Evolutionary conservation across 1,284 basidiomycete genomes (phyloP).

Genomic region (Puccinia novopanici): DNA sequence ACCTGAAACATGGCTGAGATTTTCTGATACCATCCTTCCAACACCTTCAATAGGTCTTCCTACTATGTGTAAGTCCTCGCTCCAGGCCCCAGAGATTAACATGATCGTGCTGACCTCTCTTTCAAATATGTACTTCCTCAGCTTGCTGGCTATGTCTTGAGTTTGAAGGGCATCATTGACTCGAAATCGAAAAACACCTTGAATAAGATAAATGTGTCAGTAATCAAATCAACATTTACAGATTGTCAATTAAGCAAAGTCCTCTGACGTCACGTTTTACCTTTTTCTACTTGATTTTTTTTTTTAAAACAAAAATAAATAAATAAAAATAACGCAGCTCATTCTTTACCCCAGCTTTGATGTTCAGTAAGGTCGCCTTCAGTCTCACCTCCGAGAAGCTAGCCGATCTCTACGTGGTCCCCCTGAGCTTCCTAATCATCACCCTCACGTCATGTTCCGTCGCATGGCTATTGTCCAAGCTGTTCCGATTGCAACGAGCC

Average conservation of each 20-base stretch:
- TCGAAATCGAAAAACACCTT: slow-evolving; percentile 58
- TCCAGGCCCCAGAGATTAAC: neutral
- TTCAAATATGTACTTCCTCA: neutral
- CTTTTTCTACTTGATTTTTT: neutral
- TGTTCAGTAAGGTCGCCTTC: slow-evolving; percentile 62
- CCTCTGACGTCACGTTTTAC: no score
- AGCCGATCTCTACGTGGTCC: slow-evolving; percentile 59
- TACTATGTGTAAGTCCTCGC: slow-evolving; percentile 39
- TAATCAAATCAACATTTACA: no score
- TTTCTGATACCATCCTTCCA: neutral
- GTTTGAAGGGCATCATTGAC: slow-evolving; percentile 60
- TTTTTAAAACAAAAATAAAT: no score
- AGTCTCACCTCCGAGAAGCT: slow-evolving; percentile 60
- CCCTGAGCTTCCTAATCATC: slow-evolving; percentile 60
- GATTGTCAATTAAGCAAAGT: no score
- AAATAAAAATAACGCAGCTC: slow-evolving; percentile 52
- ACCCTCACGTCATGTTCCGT: slow-evolving; percentile 58
- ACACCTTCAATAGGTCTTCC: slow-evolving; percentile 36
- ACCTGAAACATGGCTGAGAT: neutral
- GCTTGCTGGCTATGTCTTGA: slow-evolving; percentile 60
- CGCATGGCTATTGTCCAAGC: slow-evolving; percentile 56
- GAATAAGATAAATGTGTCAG: slow-evolving; percentile 37
- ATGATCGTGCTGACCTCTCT: neutral
- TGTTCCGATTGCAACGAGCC: slow-evolving; percentile 57
- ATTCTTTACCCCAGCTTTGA: slow-evolving; percentile 59